Conservation (phyloP, 805 yeast species). For the Lipomyces orientalis region DNA sequence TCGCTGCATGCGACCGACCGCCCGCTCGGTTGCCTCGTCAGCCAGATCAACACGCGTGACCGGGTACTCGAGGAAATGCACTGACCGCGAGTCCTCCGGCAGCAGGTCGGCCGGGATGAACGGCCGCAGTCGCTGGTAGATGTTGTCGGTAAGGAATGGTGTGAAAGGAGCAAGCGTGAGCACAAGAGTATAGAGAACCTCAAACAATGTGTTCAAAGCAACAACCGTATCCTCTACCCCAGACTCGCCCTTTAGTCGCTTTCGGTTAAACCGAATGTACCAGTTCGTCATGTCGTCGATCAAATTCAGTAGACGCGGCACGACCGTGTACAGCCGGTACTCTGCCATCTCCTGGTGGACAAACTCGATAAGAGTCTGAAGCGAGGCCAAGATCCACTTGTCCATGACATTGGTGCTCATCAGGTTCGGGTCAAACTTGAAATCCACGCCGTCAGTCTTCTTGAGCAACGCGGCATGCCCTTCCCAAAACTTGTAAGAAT, state of each 20-base stretch:
- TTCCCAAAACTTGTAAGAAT: constrained; percentile 93
- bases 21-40: constrained; percentile 81
- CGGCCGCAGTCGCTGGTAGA: constrained; percentile 74
- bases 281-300: constrained; percentile 96
- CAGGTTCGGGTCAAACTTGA: constrained; percentile 69
- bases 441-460: constrained; percentile 73
- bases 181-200: constrained; percentile 83
- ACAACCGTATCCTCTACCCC: constrained; percentile 82
- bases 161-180: constrained; percentile 99
- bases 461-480: constrained; percentile 86
- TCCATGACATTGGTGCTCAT: constrained; percentile 90
- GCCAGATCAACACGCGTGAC: constrained; percentile 76
- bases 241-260: constrained; percentile 94
- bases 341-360: constrained; percentile 89
- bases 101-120: constrained; percentile 54
- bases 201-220: constrained; percentile 90
- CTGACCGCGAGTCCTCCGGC: constrained; percentile 75
- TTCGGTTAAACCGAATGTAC: constrained; percentile 98
- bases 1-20: constrained; percentile 94
- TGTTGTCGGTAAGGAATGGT: constrained; percentile 90
- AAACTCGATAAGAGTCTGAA: constrained; percentile 85
- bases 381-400: constrained; percentile 94
- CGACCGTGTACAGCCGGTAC: constrained; percentile 93
- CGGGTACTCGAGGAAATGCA: constrained; percentile 94
- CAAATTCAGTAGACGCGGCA: constrained; percentile 84